These are phyloP conservation scores for Salvia sclarea DNA, from an alignment of 305 asterid species.

Conservation along the genomic window DNA sequence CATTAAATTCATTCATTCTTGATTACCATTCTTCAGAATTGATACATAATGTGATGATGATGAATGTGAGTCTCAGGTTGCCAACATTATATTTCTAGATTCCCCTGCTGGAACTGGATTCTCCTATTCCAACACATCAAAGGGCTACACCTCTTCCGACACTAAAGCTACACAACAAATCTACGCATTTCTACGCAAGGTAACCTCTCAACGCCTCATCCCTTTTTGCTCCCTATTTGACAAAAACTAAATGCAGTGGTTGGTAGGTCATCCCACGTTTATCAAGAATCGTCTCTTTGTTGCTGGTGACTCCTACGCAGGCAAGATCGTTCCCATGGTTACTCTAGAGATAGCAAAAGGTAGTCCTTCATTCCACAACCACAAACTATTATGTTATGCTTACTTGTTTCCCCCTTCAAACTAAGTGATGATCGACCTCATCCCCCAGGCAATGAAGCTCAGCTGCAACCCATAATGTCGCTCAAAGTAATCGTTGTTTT, in stretches of 20 bases:
- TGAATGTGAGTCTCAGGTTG: slow-evolving; percentile 32
- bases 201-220: neutral
- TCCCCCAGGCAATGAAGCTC: slow-evolving; percentile 52
- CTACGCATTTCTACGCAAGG: slow-evolving; percentile 16
- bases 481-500: slow-evolving; percentile 40
- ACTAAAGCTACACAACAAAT: slow-evolving; percentile 26
- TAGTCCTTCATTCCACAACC: neutral
- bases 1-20: neutral
- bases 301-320: slow-evolving; percentile 58
- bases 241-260: slow-evolving; percentile 44
- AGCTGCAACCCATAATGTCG: slow-evolving; percentile 38
- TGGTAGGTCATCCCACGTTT: slow-evolving; percentile 46
- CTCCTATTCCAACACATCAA: slow-evolving; percentile 43
- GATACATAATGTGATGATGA: neutral
- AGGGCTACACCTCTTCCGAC: slow-evolving; percentile 33
- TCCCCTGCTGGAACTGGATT: slow-evolving; percentile 56
- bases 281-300: slow-evolving; percentile 41
- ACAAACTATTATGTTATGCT: no score
- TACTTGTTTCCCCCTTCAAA: neutral
- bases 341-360: slow-evolving; percentile 43
- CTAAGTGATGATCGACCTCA: no score
- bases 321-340: slow-evolving; percentile 47
- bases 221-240: neutral
- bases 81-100: slow-evolving; percentile 51
- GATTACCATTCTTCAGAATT: neutral